These are phyloP conservation scores for Microsporum audouinii DNA, from an alignment of 2,329 filamentous ascomycete genomes.

Conservation along the genomic window DNA sequence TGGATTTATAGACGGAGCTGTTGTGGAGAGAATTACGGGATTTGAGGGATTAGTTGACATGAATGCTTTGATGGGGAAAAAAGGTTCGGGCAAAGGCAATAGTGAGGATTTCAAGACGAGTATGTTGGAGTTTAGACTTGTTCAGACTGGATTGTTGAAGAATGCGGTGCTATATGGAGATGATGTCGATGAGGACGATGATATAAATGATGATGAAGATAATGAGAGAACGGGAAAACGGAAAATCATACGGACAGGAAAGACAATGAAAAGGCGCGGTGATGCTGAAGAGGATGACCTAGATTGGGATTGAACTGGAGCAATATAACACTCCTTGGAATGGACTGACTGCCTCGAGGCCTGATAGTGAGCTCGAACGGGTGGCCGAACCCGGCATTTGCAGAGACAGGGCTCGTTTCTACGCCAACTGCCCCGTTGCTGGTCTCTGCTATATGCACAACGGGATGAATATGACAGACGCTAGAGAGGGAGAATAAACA, in stretches of 20 bases:
- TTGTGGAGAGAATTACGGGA: conserved; percentile 35
- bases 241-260: conserved; percentile 25
- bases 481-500: neutral
- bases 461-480: neutral
- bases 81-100: conserved; percentile 26
- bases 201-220: conserved; percentile 17
- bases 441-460: neutral
- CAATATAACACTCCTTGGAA: neutral
- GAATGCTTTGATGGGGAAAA: neutral
- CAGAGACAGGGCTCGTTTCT: neutral
- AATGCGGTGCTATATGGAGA: conserved; percentile 22
- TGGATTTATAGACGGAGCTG: conserved; percentile 38
- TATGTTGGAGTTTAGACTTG: conserved; percentile 33
- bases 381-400: neutral
- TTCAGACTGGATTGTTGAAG: conserved; percentile 31
- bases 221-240: conserved; percentile 15
- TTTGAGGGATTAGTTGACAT: conserved; percentile 33
- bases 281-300: conserved; percentile 31
- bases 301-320: conserved; percentile 35
- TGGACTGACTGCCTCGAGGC: neutral
- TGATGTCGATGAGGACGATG: conserved; percentile 17
- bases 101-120: conserved; percentile 30
- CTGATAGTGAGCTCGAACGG: neutral
- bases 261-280: conserved; percentile 11
- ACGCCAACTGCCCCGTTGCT: neutral